These are phyloP conservation scores for Saksenaea vasiformis DNA, from an alignment of 371 early-diverging fungal genomes.

Conservation along the genomic window DNA sequence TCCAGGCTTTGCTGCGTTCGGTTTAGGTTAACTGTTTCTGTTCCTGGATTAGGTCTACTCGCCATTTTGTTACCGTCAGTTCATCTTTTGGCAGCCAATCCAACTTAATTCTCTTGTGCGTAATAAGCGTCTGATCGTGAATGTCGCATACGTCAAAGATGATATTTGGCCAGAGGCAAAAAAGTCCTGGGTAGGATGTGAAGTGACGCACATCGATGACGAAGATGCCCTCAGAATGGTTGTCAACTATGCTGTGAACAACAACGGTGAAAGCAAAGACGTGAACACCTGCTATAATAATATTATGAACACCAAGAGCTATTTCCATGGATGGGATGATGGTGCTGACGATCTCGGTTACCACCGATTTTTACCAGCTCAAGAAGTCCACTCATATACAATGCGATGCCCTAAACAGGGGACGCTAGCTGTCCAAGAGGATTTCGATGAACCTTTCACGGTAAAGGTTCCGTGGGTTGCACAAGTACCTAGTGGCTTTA, in stretches of 20 bases:
- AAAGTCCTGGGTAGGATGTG: conserved; percentile 46
- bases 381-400: conserved; percentile 49
- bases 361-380: conserved; percentile 55
- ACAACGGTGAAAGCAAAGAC: conserved; percentile 57
- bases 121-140: conserved; percentile 38
- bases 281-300: conserved; percentile 55
- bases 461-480: conserved; percentile 54
- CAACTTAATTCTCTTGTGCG: conserved; percentile 49
- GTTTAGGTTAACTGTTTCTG: neutral
- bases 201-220: conserved; percentile 52
- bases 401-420: conserved; percentile 46
- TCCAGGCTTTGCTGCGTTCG: neutral
- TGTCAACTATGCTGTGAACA: conserved; percentile 55
- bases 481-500: conserved; percentile 39
- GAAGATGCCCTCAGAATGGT: conserved; percentile 51
- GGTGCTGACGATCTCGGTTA: conserved; percentile 58
- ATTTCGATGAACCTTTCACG: conserved; percentile 50
- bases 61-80: conserved; percentile 54
- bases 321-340: conserved; percentile 58
- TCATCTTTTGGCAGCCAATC: conserved; percentile 56
- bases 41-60: conserved; percentile 37
- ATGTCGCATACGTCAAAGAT: conserved; percentile 53
- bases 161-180: conserved; percentile 54
- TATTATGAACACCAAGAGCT: conserved; percentile 56
- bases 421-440: conserved; percentile 37